Evolutionary conservation across 345 rosid species (phyloP), one percentile per base, ranked within the genome.

Genomic region (Linum lewisii): DNA sequence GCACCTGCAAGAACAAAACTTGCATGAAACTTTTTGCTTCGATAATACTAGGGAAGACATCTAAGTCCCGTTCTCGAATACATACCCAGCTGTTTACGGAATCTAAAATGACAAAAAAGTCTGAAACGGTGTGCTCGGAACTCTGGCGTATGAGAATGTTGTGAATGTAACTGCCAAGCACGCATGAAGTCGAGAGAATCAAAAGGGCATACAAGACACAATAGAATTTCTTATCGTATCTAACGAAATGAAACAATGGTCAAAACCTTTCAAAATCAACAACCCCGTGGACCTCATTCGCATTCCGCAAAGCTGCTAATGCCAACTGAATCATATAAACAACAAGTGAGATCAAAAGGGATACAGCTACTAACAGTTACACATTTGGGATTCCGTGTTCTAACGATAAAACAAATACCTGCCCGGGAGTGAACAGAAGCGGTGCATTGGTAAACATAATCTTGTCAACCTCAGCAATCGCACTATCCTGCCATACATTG

Each of bases 371-470:
- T n/a, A n/a, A n/a, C n/a, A n/a, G 20, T 42, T 21, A 51, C 51
- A 22, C 22, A 34, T 37, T 26, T 56, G 50, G 19, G 6, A 23
- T 15, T 13, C 24, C 44, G 57, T 60, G 26, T 18, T 38, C 51
- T 16, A 57, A 54, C 8, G 19, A 55, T 25, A 29, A 58, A 52
- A 16, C n/a, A 36, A 59, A 6, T 72, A 93, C 97, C 97, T 85
- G 97, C 60, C 94, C 99, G 20, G 97, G 99, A 63, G 99, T 81
- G 71, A 81, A 89, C 21, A 89, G 76, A 72, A 85, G 95, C 14
- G 94, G 86, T 62, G 94, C 95, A 76, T 93, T 97, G 59, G 99
- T 89, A 59, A 93, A 83, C 88, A 89, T 85, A 59, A 84, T 73
- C 78, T 76, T 85, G 74, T 89, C 99, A 57, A 81, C 82, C 80